Evolutionary conservation across 176 grass and related monocot genomes (phyloP), one percentile per base, ranked within the genome.

Genomic region (Triticum dicoccoides): DNA sequence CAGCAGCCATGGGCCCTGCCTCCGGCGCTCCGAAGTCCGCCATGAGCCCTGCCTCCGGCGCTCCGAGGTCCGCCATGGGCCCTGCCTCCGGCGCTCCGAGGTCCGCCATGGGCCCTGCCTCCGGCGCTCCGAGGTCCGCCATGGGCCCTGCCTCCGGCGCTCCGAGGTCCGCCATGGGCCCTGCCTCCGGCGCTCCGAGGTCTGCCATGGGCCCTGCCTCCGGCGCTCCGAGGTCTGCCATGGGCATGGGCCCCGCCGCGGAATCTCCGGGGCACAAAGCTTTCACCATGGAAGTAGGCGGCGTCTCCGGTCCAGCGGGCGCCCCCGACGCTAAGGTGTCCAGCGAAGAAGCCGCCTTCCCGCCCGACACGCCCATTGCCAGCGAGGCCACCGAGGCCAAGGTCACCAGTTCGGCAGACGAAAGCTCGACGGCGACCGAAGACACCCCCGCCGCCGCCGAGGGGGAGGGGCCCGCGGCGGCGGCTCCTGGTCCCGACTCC

Each of bases 291-390:
- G 64, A 74, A 0, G 38, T 84, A 17, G 15, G 51, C 15, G 71
- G 42, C 29, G 39, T n/a, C 12, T 14, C 9, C 5, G 64, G 70
- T 8, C 62, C 89, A 10, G 54, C 65, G 5, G 88, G 71, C 14
- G 83, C 83, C 11, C 88, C 83, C 23, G 78, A 76, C 12, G 73
- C 5, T 18, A 30, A 54, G 27, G 24, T 11, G 24, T 87, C 76
- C 42, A 67, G 29, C 66, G 66, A 79, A 10, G 74, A 87, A 8
- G 59, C 82, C 59, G 65, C 37, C 6, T 35, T 87, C 42, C 12
- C 80, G 47, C 72, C 83, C 0, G 64, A 70, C 11, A 33, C 33
- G 5, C 81, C 81, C 11, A 73, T 38, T 32, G 24, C 82, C 4
- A 49, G 45, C 5, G 82, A 90, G 78, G 32, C 6, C 11, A 20